Conservation (phyloP, 2,329 filamentous ascomycete species). For the Aspergillus sp. region DNA sequence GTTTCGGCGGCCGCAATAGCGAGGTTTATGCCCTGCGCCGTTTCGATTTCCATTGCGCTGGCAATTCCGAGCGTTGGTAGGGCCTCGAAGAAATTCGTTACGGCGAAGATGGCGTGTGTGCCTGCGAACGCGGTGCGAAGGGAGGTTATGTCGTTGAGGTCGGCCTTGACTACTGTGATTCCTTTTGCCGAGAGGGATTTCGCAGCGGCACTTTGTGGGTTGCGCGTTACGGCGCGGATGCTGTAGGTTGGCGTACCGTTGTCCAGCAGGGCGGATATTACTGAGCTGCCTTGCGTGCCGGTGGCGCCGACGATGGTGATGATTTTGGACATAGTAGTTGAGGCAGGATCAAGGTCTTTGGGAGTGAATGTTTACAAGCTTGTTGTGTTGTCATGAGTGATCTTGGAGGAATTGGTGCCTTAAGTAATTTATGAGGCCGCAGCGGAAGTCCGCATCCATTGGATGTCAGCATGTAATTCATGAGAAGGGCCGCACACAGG, state of each 20-base stretch:
- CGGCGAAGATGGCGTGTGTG: conserved; percentile 38
- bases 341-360: background rate
- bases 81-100: conserved; percentile 50
- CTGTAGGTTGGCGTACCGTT: background rate
- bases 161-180: background rate
- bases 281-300: conserved; percentile 8
- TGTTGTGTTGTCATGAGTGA: background rate
- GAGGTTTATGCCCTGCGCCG: conserved; percentile 47
- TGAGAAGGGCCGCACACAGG: background rate
- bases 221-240: conserved; percentile 9
- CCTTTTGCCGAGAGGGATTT: background rate
- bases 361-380: background rate
- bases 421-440: background rate
- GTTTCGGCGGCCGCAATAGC: conserved; percentile 47
- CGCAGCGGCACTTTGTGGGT: background rate
- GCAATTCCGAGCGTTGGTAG: conserved; percentile 35
- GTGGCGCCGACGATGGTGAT: conserved; percentile 10
- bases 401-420: background rate
- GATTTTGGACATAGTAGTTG: conserved; percentile 26
- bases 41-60: conserved; percentile 44
- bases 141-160: background rate
- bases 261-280: background rate
- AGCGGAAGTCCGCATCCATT: background rate
- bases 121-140: background rate
- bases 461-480: background rate